Conservation (phyloP, 2,329 filamentous ascomycete genomes). For the Juglanconis juglandina region DNA sequence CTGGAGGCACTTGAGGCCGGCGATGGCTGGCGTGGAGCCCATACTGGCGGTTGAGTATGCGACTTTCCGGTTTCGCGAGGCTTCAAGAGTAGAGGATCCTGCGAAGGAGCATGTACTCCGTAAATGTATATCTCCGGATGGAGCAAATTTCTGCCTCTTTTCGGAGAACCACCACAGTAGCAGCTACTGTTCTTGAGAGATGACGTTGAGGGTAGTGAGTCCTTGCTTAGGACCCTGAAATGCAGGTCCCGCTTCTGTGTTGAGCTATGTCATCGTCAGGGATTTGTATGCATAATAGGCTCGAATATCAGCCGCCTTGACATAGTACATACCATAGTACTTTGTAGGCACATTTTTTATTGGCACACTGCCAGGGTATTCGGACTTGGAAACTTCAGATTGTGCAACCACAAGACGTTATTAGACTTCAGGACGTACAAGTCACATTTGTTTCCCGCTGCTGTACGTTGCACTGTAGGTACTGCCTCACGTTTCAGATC, state of each 20-base stretch:
- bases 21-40: constrained; percentile 47
- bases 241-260: not conserved
- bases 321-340: not conserved
- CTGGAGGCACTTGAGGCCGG: constrained; percentile 49
- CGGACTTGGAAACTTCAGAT: no score
- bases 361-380: no score
- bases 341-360: no score
- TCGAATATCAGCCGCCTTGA: not conserved
- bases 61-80: not conserved
- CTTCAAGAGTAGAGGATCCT: not conserved
- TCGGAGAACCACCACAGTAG: not conserved
- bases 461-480: no score
- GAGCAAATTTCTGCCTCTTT: not conserved
- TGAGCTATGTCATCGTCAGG: constrained; percentile 13
- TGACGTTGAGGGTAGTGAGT: constrained; percentile 8
- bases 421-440: no score
- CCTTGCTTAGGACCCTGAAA: constrained; percentile 1
- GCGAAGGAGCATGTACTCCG: no score
- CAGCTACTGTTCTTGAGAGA: not conserved
- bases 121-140: no score
- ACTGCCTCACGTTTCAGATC: no score
- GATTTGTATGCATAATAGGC: not conserved
- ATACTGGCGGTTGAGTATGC: constrained; percentile 32
- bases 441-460: no score
- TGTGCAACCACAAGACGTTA: no score